Conservation (phyloP, 495 filamentous ascomycete genomes). For the Tuber brumale region DNA sequence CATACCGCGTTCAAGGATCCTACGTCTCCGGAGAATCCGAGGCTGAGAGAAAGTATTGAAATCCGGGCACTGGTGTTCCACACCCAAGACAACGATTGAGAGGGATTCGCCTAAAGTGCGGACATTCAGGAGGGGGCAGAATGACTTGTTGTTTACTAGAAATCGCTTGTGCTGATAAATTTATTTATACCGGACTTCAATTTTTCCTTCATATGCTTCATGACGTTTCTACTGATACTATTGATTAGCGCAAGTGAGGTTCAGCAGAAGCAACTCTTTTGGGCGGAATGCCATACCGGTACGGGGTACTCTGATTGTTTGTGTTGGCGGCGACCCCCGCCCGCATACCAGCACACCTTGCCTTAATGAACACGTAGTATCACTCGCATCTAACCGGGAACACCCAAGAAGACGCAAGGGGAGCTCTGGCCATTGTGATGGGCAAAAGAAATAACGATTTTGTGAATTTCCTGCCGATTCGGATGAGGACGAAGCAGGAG, state of each 20-base stretch:
- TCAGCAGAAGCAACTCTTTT: background rate
- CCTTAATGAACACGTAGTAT: background rate
- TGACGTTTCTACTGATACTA: background rate
- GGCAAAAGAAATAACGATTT: background rate
- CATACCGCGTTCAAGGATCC: background rate
- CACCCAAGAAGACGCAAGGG: background rate
- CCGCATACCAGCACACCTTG: background rate
- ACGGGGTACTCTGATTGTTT: background rate
- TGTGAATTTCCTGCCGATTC: background rate
- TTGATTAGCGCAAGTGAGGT: background rate
- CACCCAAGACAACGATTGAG: background rate
- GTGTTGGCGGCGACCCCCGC: background rate
- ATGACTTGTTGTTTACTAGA: background rate
- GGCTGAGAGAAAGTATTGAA: conserved; percentile 4
- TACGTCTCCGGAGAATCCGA: background rate
- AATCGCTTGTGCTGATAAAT: background rate
- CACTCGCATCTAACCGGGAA: background rate
- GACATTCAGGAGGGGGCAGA: background rate
- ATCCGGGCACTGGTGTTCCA: background rate
- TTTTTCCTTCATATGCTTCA: background rate
- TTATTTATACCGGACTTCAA: background rate
- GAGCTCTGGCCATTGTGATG: background rate
- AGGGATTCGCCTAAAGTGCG: background rate
- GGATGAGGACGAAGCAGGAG: background rate
- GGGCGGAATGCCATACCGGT: background rate